These are phyloP conservation scores for Tulasnella sp. DNA, from an alignment of 768 basidiomycete species.

Conservation along the genomic window DNA sequence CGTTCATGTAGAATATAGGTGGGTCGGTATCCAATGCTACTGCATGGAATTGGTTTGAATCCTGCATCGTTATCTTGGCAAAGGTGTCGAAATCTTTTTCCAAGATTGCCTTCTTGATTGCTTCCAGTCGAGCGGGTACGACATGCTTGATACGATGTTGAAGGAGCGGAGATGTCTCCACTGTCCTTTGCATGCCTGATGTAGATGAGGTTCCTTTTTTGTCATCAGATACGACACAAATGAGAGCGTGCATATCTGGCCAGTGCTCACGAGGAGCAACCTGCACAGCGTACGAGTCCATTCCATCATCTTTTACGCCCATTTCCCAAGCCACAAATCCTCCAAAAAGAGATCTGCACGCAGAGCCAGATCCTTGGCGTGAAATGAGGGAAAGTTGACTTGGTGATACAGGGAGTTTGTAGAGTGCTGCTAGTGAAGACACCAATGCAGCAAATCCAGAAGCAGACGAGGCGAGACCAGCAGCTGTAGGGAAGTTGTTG, in stretches of 20 bases:
- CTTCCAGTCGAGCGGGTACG: constrained; percentile 78
- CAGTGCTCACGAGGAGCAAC: constrained; percentile 78
- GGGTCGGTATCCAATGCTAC: constrained; percentile 93
- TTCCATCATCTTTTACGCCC: constrained; percentile 52
- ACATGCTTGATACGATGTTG: constrained; percentile 76
- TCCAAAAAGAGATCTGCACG: constrained; percentile 93
- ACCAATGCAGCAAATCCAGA: constrained; percentile 95
- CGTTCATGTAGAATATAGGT: constrained; percentile 99
- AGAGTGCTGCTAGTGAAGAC: constrained; percentile 75
- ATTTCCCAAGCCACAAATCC: constrained; percentile 95
- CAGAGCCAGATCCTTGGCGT: constrained; percentile 94
- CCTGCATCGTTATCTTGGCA: constrained; percentile 86
- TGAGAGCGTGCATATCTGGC: constrained; percentile 92
- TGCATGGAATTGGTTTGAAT: constrained; percentile 98
- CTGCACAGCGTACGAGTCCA: constrained; percentile 78
- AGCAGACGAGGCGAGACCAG: constrained; percentile 93
- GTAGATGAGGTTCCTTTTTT: constrained; percentile 96
- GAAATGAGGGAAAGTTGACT: constrained; percentile 86
- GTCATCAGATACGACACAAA: constrained; percentile 89
- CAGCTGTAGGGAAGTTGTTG: constrained; percentile 99
- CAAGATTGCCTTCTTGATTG: constrained; percentile 68
- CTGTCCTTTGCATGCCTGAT: constrained; percentile 94
- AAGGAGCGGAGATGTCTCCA: constrained; percentile 78
- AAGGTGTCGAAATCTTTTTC: constrained; percentile 76
- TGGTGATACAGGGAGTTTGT: constrained; percentile 60